Percentiles rank a stretch among this genome's conserved stretches.
These are phyloP conservation scores for Mortierella sp. DNA, from an alignment of 371 early-diverging fungal species.

Conservation along the genomic window DNA sequence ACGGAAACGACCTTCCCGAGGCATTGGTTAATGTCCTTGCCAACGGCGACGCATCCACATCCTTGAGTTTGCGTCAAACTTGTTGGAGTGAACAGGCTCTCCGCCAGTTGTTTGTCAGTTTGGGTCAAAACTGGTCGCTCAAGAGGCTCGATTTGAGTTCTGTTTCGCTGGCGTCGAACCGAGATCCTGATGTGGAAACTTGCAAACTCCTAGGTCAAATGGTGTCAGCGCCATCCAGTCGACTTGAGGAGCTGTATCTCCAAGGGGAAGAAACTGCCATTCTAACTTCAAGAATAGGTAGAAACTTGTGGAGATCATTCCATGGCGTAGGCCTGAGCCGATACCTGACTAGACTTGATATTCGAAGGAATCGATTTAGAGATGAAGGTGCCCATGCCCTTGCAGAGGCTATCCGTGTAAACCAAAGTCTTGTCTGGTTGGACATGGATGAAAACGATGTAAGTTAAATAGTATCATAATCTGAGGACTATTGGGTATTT, in stretches of 20 bases:
- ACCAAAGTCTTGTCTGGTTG: conserved; percentile 43
- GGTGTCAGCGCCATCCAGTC: conserved; percentile 33
- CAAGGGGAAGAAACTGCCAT: conserved; percentile 44
- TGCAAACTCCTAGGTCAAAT: conserved; percentile 46
- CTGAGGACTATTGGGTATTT: background rate
- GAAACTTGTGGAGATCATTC: conserved; percentile 42
- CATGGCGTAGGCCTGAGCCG: conserved; percentile 44
- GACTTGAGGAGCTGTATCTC: conserved; percentile 40
- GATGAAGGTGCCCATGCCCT: conserved; percentile 46
- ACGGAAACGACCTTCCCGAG: conserved; percentile 44
- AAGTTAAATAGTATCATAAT: conserved; percentile 2
- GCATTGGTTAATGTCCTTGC: conserved; percentile 19
- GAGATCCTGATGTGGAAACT: conserved; percentile 53
- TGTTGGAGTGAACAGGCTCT: conserved; percentile 46
- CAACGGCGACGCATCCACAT: conserved; percentile 25
- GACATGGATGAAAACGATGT: conserved; percentile 54
- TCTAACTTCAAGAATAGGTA: conserved; percentile 45
- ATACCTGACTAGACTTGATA: conserved; percentile 43
- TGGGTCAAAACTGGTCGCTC: conserved; percentile 41
- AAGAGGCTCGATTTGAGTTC: conserved; percentile 40
- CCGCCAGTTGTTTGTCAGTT: conserved; percentile 36
- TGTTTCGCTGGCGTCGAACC: conserved; percentile 40
- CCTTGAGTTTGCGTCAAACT: conserved; percentile 37
- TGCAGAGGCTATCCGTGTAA: conserved; percentile 48
- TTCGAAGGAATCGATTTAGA: conserved; percentile 39